Conservation (phyloP, 495 filamentous ascomycete genomes). For the Penicillium bovifimosum region DNA sequence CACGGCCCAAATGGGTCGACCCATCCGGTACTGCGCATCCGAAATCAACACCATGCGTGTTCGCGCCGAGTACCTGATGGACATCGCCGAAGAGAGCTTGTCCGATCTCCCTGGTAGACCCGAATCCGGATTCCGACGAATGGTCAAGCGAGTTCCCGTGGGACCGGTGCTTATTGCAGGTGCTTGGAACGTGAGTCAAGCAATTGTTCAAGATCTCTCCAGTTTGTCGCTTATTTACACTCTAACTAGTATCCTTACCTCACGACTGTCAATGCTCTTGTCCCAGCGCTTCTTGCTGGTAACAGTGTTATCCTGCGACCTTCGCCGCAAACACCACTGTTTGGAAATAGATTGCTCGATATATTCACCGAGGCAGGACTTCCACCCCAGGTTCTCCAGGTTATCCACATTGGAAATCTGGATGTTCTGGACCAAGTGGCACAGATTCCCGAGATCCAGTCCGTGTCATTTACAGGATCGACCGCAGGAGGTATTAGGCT, state of each 20-base stretch:
- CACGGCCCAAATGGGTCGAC: slow-evolving; percentile 90
- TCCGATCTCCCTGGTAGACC: slow-evolving; percentile 63
- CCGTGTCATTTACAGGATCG: slow-evolving; percentile 89
- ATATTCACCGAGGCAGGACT: slow-evolving; percentile 77
- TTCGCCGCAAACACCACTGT: slow-evolving; percentile 86
- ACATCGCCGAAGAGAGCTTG: slow-evolving; percentile 66
- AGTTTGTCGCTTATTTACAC: slow-evolving; percentile 5
- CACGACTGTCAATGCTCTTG: slow-evolving; percentile 82
- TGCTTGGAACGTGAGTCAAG: slow-evolving; percentile 79
- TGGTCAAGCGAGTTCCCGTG: slow-evolving; percentile 79
- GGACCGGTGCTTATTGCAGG: slow-evolving; percentile 82
- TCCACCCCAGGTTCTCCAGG: slow-evolving; percentile 74
- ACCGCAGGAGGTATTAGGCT: slow-evolving; percentile 79
- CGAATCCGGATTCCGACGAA: slow-evolving; percentile 81
- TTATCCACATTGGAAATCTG: slow-evolving; percentile 77
- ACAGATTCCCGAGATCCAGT: slow-evolving; percentile 62
- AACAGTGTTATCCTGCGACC: slow-evolving; percentile 89
- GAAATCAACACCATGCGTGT: slow-evolving; percentile 82
- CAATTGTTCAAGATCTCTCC: neutral
- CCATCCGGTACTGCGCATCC: slow-evolving; percentile 76
- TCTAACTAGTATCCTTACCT: slow-evolving; percentile 87
- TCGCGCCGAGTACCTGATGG: slow-evolving; percentile 76
- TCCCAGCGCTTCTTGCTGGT: slow-evolving; percentile 81
- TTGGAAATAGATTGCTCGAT: slow-evolving; percentile 74
- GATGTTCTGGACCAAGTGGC: slow-evolving; percentile 70